Evolutionary conservation across 148 eudicot genomes (phyloP).

Genomic region (Fagopyrum esculentum): DNA sequence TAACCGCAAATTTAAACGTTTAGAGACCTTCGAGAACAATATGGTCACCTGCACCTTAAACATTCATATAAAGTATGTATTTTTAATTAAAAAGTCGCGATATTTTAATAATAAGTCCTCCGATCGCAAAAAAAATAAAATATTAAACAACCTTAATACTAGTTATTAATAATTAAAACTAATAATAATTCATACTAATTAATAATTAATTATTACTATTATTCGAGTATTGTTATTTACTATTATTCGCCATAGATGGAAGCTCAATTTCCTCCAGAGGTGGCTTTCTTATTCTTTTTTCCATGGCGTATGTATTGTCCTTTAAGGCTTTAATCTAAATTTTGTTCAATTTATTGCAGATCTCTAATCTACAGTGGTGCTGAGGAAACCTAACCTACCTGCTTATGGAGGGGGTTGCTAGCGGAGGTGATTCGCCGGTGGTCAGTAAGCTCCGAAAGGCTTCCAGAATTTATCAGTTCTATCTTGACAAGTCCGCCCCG

Average conservation of each 20-base stretch:
- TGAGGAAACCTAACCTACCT: conserved; percentile 8
- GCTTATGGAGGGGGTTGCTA: conserved; percentile 17
- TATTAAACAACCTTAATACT: too few species aligned
- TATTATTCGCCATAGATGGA: conserved; percentile 4
- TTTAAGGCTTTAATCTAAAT: not conserved
- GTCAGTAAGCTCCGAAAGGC: conserved; percentile 33
- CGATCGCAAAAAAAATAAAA: too few species aligned
- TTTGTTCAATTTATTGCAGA: not conserved
- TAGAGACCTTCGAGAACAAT: too few species aligned
- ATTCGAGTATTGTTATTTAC: too few species aligned
- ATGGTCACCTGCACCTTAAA: too few species aligned
- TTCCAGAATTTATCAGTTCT: conserved; percentile 51
- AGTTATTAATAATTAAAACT: too few species aligned
- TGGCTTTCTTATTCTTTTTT: not conserved
- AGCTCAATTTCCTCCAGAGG: not conserved
- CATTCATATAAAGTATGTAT: too few species aligned
- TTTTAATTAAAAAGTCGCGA: too few species aligned
- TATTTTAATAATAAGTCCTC: too few species aligned
- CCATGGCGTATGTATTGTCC: not conserved
- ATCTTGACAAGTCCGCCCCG: conserved; percentile 70
- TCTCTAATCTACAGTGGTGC: not conserved
- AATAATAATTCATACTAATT: too few species aligned
- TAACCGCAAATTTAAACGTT: too few species aligned
- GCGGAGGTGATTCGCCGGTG: conserved; percentile 24
- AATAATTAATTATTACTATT: too few species aligned